These are phyloP conservation scores for Emergomyces africanus DNA, from an alignment of 2,329 filamentous ascomycete genomes.

Conservation along the genomic window DNA sequence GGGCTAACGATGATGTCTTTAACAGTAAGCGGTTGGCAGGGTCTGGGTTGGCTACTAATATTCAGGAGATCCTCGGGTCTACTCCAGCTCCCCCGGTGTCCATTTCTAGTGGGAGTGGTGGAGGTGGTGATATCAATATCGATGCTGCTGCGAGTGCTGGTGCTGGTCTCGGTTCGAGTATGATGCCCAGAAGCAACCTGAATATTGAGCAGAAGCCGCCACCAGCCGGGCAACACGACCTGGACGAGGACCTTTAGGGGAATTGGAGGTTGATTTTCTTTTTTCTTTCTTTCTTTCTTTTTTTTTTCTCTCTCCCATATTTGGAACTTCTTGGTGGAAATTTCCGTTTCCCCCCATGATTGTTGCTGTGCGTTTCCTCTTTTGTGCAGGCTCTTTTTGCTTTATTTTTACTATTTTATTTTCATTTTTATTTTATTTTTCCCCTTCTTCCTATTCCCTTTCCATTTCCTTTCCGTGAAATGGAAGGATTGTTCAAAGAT, in stretches of 20 bases:
- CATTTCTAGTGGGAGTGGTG: background rate
- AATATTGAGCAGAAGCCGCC: background rate
- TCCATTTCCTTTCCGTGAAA: background rate
- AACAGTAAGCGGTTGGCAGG: conserved; percentile 24
- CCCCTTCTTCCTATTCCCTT: background rate
- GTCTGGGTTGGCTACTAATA: conserved; percentile 25
- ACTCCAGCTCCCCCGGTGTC: background rate
- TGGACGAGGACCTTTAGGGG: background rate
- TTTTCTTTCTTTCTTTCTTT: too few relatives aligned
- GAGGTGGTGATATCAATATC: background rate
- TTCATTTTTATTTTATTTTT: background rate
- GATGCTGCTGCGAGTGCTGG: background rate
- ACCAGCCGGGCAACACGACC: background rate
- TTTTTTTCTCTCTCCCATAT: too few relatives aligned
- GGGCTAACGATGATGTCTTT: conserved; percentile 28
- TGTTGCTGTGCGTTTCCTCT: background rate
- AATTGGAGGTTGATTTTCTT: background rate
- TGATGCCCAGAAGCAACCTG: background rate
- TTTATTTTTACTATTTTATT: background rate
- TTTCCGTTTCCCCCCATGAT: background rate
- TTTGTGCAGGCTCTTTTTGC: background rate
- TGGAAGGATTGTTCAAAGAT: background rate
- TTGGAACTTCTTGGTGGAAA: background rate
- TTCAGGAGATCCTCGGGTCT: conserved; percentile 24
- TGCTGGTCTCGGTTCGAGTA: background rate